A percentile compares a stretch with the other conserved stretches of the same genome.
These are phyloP conservation scores for Pyronema omphalodes DNA, from an alignment of 495 filamentous ascomycete genomes.

Conservation along the genomic window DNA sequence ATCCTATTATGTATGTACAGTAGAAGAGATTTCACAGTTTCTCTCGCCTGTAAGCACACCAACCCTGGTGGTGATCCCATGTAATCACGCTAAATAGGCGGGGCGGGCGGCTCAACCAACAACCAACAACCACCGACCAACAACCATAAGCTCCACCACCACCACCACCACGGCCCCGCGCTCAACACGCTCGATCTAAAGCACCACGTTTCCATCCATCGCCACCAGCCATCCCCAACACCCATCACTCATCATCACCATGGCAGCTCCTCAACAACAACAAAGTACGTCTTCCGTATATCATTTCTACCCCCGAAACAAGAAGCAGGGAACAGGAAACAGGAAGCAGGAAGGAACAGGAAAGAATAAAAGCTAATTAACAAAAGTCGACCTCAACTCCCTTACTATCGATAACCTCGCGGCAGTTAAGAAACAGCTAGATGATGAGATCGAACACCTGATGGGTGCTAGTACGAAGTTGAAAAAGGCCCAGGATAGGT, in stretches of 20 bases:
- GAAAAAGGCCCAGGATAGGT: constrained; percentile 72
- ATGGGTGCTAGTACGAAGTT: constrained; percentile 76
- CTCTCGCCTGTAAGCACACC: no score
- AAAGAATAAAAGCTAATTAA: not conserved
- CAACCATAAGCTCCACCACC: no score
- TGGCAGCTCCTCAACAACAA: not conserved
- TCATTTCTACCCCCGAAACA: not conserved
- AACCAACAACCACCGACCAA: no score
- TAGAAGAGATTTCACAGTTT: no score
- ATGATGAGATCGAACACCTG: constrained; percentile 85
- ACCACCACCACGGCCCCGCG: no score
- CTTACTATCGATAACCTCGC: constrained; percentile 32
- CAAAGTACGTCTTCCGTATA: not conserved
- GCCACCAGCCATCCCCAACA: not conserved
- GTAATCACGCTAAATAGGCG: no score
- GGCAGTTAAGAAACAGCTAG: constrained; percentile 78
- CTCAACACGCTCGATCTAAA: no score
- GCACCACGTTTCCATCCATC: not conserved
- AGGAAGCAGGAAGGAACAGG: no score
- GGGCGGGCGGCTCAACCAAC: no score
- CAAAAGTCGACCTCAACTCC: constrained; percentile 42
- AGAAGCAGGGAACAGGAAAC: no score
- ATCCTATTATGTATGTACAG: no score
- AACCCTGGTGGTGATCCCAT: no score
- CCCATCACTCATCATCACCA: not conserved